Percentiles rank a stretch among this genome's conserved stretches.
These are phyloP conservation scores for Fraxinus velutina DNA, from an alignment of 305 asterid species.

Conservation along the genomic window DNA sequence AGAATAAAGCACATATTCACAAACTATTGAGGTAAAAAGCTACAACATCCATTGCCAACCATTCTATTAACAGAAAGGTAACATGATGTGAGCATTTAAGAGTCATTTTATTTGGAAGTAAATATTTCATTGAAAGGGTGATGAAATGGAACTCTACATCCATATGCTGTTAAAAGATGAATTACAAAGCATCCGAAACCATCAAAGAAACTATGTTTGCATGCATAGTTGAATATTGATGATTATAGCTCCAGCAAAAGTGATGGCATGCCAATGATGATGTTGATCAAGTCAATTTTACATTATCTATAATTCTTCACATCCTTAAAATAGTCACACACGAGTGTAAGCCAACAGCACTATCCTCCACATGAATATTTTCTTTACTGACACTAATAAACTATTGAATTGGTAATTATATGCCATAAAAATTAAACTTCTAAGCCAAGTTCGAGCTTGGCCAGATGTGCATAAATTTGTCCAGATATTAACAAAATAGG, in stretches of 20 bases:
- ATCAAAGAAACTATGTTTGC: background rate
- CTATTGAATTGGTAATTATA: background rate
- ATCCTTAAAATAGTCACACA: background rate
- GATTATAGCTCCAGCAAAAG: background rate
- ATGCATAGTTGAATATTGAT: background rate
- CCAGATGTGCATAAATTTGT: background rate
- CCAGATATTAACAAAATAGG: background rate
- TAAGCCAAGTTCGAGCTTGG: background rate
- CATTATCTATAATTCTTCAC: background rate
- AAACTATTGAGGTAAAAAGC: slow-evolving; percentile 12
- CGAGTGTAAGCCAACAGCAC: background rate
- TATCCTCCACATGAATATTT: background rate
- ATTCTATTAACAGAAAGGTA: slow-evolving; percentile 8
- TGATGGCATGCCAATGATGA: background rate
- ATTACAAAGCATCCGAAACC: slow-evolving; percentile 13
- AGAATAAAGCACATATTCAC: slow-evolving; percentile 3
- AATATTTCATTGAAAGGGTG: background rate
- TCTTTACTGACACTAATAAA: background rate
- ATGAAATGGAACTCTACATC: slow-evolving; percentile 7
- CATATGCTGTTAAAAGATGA: slow-evolving; percentile 3
- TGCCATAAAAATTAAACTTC: background rate
- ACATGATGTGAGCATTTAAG: background rate
- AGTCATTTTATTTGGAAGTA: background rate
- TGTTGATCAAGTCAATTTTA: background rate
- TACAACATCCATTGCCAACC: slow-evolving; percentile 9